Evolutionary conservation across 2,329 filamentous ascomycete genomes (phyloP), one percentile per base, ranked within the genome.

Genomic region (Davidsoniella neocaledoniae): DNA sequence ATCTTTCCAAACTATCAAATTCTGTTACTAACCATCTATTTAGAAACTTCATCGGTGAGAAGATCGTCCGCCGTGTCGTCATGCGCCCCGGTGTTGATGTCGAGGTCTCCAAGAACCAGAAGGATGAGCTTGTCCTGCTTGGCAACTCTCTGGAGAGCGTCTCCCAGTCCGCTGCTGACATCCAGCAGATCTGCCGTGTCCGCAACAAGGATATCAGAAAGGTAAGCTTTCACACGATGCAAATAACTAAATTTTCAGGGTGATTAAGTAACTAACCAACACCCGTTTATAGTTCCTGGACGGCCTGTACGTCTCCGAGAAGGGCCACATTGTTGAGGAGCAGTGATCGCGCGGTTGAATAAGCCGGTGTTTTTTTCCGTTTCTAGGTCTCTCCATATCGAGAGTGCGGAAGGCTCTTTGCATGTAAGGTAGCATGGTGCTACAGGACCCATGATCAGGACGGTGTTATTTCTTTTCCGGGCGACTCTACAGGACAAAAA

Each of bases 191-290:
- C 73, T 98, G 91, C 87, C 81, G 81, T 74, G 91, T 98, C 72
- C 82, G 87, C 71, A 98, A 98, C 86, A 98, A 98, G 87, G 91
- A 98, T 94, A 98, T 98, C 77, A 87, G 93, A 76, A 95, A 95
- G 84, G 83, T 87, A 66, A 60, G 71, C 36, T 45, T 29, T 40
- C 12, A 10, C 38, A 7, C 4, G 7, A 33, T 5, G 37, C 29
- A 8, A 23, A n/a, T 12, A 33, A 10, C 1, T 3, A 9, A 9
- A 8, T 14, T 17, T 29, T 10, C 4, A 3, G 19, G 36, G 8
- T n/a, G 12, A 14, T 36, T 39, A 14, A 4, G 21, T 19, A 2
- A 4, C n/a, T 19, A 17, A 26, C n/a, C 12, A 51, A 33, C 4
- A 17, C 3, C 7, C 46, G 46, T 48, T 26, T 19, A 23, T 36